Base-by-base conservation (phyloP, 495 filamentous ascomycete species). In the Xylaria sp. region DNA sequence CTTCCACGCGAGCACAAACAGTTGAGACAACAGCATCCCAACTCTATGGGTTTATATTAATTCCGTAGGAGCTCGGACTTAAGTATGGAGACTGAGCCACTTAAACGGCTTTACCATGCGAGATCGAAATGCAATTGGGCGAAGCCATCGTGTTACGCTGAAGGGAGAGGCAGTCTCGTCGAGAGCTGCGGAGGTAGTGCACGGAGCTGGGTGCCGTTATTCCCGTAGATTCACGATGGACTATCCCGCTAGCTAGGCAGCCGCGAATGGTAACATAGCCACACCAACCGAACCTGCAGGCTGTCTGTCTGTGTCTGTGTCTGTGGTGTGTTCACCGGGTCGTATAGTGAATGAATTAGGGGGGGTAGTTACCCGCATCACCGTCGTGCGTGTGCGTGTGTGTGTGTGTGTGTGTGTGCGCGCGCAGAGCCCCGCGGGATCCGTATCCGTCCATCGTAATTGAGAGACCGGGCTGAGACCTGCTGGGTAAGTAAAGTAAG, bases 261-360 rank as follows among this genome's bases (percentile, higher is more conserved):
- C 29, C 24, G 26, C 2, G 52, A 55, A 55, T 31, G 26, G 26
- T 11, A 37, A 8, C 57, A 59, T n/a, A 21, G 57, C 57, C 57
- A 59, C 29, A 37, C 55, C 55, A 58, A 58, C 55, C 55, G 55
- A 58, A 15, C 19, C 55, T n/a, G 55, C 55, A 35, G 55, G 55
- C 55, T 26, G 35, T 37, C 35, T 53, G 7, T 37, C 15, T 37
- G 26, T 31, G 19, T 1, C 26, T 33, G 3, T 12, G 26, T n/a
- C 6, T 1, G 53, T 58, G 37, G 57, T 12, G 33, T 21, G 31
- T 59, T 59, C 31, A 21, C 33, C 33, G 12, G 52, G 52, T 31
- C 52, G 52, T 52, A 26, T 3, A 37, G 8, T 52, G 21, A 44
- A 50, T 50, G n/a, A 50, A 50, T 24, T 6, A n/a, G n/a, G 46